phyloP scores from a whole-genome alignment of 768 basidiomycete species.

The Boletus eberwhitei region DNA sequence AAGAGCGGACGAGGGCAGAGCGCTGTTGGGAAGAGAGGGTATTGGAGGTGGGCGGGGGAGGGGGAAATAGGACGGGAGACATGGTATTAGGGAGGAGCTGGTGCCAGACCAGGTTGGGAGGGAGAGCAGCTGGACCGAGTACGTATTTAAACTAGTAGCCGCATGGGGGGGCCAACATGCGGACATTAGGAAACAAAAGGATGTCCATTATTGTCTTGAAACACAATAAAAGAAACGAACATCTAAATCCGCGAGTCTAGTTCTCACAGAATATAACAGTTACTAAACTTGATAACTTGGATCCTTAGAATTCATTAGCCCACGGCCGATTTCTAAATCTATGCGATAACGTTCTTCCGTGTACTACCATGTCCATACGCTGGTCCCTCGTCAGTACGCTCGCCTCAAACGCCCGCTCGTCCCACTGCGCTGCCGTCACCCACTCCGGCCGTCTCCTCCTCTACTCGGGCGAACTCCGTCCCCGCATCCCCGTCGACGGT shows the following conservation, averaged over 20 bases:
- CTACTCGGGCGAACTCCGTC: conserved; percentile 44
- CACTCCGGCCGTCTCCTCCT: conserved; percentile 29
- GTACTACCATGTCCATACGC: conserved; percentile 14
- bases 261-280: too few relatives aligned
- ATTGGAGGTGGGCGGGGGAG: conserved; percentile 59
- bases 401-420: conserved; percentile 35
- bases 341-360: too few relatives aligned
- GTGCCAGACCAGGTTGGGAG: conserved; percentile 26
- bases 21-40: conserved; percentile 48
- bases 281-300: too few relatives aligned
- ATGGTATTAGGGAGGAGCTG: conserved; percentile 10
- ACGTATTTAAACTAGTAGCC: too few relatives aligned
- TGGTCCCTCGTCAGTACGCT: conserved; percentile 30
- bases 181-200: too few relatives aligned
- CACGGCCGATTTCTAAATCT: too few relatives aligned
- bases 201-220: too few relatives aligned
- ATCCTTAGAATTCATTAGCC: too few relatives aligned
- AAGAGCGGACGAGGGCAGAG: conserved; percentile 52
- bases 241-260: too few relatives aligned
- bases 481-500: conserved; percentile 41
- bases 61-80: conserved; percentile 7
- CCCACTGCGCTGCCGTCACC: conserved; percentile 37
- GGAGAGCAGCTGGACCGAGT: too few relatives aligned
- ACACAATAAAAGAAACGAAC: too few relatives aligned
- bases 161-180: too few relatives aligned